Evolutionary conservation across 2,329 filamentous ascomycete species (phyloP), one percentile per base, ranked within the genome.

Genomic region (Passalora sequoiae): DNA sequence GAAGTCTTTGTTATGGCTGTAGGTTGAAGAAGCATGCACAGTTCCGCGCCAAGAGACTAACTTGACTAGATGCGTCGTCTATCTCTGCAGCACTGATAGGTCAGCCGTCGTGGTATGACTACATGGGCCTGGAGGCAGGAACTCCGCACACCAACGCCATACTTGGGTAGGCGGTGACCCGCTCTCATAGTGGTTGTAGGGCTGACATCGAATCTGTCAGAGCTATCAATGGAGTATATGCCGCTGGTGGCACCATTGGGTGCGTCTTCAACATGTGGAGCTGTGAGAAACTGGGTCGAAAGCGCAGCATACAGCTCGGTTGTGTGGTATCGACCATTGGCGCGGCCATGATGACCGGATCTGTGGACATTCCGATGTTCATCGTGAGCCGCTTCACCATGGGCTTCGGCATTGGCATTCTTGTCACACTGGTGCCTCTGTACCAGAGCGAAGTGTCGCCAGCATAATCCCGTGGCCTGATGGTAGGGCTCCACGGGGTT

Each of bases 211-310:
- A n/a, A n/a, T n/a, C n/a, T n/a, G n/a, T n/a, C n/a, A n/a, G n/a
- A n/a, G 69, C 68, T 15, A 60, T 71, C 39, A 72, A 71, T 55
- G 70, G 69, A 25, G 58, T 72, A 4, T 69, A 68, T 50, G 66
- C 64, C 13, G 69, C 68, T 4, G 69, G 69, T n/a, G 65, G 61
- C 17, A 61, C 61, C 25, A 48, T 66, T 15, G 69, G 65, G n/a
- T 61, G 60, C 20, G 39, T 65, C 1, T 58, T 62, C 44, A 66
- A 62, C 30, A 60, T 65, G 6, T 71, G 69, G 65, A 56, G 54
- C n/a, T 63, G 63, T 5, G 66, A 70, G 40, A 55, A 55, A 33
- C 60, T 60, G 32, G 60, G 66, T 9, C 59, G 69, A 2, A 67
- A 67, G 45, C 56, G 58, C 19, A 65, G 61, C 17, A 66, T 69